These are phyloP conservation scores for Debaryomycetaceae sp. DNA, from an alignment of 1,139 yeast genomes.

Conservation along the genomic window DNA sequence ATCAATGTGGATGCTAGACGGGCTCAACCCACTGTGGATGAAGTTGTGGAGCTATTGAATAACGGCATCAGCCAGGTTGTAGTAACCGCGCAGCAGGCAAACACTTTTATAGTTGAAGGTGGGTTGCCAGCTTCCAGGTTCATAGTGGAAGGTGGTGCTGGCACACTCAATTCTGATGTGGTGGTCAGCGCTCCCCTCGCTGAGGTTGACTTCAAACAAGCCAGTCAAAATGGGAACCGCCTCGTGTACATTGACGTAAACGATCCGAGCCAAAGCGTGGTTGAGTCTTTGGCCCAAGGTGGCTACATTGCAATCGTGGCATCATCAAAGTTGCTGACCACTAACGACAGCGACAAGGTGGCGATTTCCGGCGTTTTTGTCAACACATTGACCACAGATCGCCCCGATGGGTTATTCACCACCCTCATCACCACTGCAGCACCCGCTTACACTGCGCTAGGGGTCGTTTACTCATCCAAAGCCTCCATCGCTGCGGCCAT, in stretches of 20 bases:
- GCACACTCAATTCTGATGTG: constrained; percentile 11
- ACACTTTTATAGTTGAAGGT: constrained; percentile 31
- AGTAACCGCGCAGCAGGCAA: constrained; percentile 30
- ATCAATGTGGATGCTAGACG: constrained; percentile 32
- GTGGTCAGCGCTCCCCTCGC: constrained; percentile 11
- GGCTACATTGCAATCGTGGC: constrained; percentile 50
- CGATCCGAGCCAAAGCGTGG: constrained; percentile 20
- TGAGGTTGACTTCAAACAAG: constrained; percentile 17
- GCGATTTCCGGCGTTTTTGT: constrained; percentile 51
- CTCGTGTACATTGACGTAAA: constrained; percentile 29
- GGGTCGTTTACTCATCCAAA: constrained; percentile 84
- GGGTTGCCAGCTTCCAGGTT: constrained; percentile 64
- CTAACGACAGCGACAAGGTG: constrained; percentile 23
- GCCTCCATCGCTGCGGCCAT: constrained; percentile 82
- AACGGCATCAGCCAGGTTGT: constrained; percentile 59
- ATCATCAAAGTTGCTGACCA: constrained; percentile 39
- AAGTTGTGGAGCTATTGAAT: constrained; percentile 55
- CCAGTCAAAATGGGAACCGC: constrained; percentile 37
- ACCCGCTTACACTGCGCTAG: constrained; percentile 56
- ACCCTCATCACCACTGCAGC: constrained; percentile 75
- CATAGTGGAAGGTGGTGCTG: constrained; percentile 30
- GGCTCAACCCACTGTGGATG: constrained; percentile 28
- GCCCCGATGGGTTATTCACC: constrained; percentile 80
- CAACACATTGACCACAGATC: constrained; percentile 68
- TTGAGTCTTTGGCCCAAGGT: constrained; percentile 24